phyloP scores from a whole-genome alignment of 495 filamentous ascomycete genomes.

The Penicillium canariense region DNA sequence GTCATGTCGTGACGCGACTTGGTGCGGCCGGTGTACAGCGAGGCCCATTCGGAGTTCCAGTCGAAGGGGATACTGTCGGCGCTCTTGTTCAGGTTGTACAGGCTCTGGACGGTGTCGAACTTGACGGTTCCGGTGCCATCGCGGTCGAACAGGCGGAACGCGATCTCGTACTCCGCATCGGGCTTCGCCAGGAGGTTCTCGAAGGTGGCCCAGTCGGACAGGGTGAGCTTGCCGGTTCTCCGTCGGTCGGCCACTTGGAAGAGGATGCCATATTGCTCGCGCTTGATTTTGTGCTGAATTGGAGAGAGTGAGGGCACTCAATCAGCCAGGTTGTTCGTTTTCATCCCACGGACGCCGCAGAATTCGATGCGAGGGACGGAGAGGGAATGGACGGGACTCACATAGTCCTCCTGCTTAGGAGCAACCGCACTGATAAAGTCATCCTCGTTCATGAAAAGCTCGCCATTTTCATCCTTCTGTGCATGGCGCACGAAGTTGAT shows the following conservation, averaged over 20 bases:
- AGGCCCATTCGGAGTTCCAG: slow-evolving; percentile 97
- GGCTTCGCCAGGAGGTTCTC: slow-evolving; percentile 91
- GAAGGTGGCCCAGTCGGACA: slow-evolving; percentile 88
- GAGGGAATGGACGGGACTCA: slow-evolving; percentile 45
- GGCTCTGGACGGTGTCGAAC: slow-evolving; percentile 75
- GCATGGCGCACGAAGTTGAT: slow-evolving; percentile 76
- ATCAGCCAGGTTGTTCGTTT: slow-evolving; percentile 14
- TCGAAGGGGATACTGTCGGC: slow-evolving; percentile 84
- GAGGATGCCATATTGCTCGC: slow-evolving; percentile 89
- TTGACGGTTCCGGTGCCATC: slow-evolving; percentile 79
- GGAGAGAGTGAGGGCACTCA: background rate
- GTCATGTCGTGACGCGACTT: slow-evolving; percentile 83
- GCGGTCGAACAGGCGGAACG: slow-evolving; percentile 91
- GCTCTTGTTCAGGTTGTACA: slow-evolving; percentile 82
- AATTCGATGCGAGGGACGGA: background rate
- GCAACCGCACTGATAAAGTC: slow-evolving; percentile 91
- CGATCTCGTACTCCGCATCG: slow-evolving; percentile 98
- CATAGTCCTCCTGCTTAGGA: slow-evolving; percentile 84
- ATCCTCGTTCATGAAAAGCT: slow-evolving; percentile 74
- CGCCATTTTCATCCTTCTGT: slow-evolving; percentile 70
- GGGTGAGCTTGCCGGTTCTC: slow-evolving; percentile 63
- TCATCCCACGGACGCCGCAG: background rate
- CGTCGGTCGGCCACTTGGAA: slow-evolving; percentile 85
- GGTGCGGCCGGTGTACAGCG: slow-evolving; percentile 83
- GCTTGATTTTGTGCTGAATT: slow-evolving; percentile 89